phyloP scores from a whole-genome alignment of 2,329 filamentous ascomycete species.

The Exophiala dermatitidis region DNA sequence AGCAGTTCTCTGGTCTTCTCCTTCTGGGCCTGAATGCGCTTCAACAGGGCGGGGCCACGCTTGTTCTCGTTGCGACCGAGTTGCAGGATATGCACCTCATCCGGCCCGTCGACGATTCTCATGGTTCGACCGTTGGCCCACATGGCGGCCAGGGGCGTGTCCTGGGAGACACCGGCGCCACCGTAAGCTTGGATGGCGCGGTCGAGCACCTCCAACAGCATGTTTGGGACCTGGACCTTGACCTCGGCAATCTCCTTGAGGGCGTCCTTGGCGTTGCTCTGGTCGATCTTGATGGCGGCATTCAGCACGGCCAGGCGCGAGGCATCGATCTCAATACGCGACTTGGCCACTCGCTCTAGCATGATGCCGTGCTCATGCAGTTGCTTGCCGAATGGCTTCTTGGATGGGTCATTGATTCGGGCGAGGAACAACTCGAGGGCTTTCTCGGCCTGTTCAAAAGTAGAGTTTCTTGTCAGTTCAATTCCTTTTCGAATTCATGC shows the following conservation, averaged over 20 bases:
- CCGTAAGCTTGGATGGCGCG: conserved; percentile 90
- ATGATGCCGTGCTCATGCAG: conserved; percentile 87
- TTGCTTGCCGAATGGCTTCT: conserved; percentile 84
- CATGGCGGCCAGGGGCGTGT: conserved; percentile 72
- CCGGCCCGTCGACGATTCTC: conserved; percentile 83
- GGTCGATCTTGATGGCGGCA: conserved; percentile 90
- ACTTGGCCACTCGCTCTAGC: conserved; percentile 87
- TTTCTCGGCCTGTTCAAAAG: conserved; percentile 52
- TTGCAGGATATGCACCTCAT: conserved; percentile 77
- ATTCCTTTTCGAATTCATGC: no score
- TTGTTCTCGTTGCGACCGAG: conserved; percentile 51
- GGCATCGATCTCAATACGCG: conserved; percentile 87
- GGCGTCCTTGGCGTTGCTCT: conserved; percentile 77
- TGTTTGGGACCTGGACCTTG: conserved; percentile 82
- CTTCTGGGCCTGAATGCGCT: conserved; percentile 24
- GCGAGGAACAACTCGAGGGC: conserved; percentile 93
- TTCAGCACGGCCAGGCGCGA: conserved; percentile 86
- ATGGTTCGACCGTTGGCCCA: conserved; percentile 77
- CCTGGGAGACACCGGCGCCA: conserved; percentile 83
- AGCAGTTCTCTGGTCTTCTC: conserved; percentile 23
- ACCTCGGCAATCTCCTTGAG: conserved; percentile 91
- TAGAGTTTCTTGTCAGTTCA: neutral
- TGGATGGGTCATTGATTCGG: conserved; percentile 82
- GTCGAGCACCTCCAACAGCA: conserved; percentile 80
- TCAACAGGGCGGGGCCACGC: conserved; percentile 32